Evolutionary conservation across 1,284 basidiomycete species (phyloP), one percentile per base, ranked within the genome.

Genomic region (Ganoderma resinaceum): DNA sequence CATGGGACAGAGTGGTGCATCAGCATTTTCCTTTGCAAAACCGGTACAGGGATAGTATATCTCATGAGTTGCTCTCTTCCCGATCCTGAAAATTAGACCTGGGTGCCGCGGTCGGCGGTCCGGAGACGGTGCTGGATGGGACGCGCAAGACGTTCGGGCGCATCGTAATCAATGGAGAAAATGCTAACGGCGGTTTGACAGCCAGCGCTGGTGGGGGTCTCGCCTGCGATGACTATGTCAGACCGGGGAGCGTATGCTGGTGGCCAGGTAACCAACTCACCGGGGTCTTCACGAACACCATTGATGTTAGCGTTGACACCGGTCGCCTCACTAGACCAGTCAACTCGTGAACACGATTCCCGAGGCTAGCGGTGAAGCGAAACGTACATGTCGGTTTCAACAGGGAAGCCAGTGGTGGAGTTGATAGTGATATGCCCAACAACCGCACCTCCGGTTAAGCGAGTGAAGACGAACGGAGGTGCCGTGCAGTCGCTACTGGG

Each of bases 131-230:
- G 40, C 66, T 77, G 76, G 12, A 77, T 70, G 9, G 72, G 75
- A 35, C 62, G 59, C 3, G 76, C 76, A 37, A 74, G 63, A 14
- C 53, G 67, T 26, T 67, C 67, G 2, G 76, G 76, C 20, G 77
- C 76, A 43, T 78, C 77, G 52, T 78, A 78, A 43, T 78, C 77
- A 16, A 78, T 66, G 18, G 73, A 64, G 70, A 78, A 78, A 23
- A 78, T 70, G 66, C 76, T 78, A 61, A 78, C 74, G 6, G 76
- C 72, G 4, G 76, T 75, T 66, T 69, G 57, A 69, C 77, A 78
- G 38, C 66, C 66, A 3, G 75, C 72, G 53, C 74, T 76, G 12
- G 72, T 72, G 12, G 69, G 64, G 1, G 74, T 78, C 67, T 78
- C 77, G 40, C 76, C 77, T 78, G 52, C 38, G 14, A 11, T 4